Evolutionary conservation across 805 yeast genomes (phyloP).

Genomic region (Ogataea polymorpha): DNA sequence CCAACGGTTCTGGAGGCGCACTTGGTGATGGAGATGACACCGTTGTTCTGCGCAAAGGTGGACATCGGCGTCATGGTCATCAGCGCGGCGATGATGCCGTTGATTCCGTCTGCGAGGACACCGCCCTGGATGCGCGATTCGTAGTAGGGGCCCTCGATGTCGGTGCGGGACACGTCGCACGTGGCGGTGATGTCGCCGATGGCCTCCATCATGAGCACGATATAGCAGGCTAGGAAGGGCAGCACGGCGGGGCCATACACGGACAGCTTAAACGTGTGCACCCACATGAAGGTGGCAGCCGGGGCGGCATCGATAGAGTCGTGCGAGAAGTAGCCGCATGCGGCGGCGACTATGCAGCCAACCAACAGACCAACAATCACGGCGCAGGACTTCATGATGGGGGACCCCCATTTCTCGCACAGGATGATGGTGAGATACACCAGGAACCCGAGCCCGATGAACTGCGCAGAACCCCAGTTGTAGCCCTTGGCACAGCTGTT

Average conservation of each 20-base stretch:
- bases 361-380: constrained; percentile 80
- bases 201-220: constrained; percentile 86
- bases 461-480: constrained; percentile 82
- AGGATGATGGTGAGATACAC: constrained; percentile 72
- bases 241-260: constrained; percentile 84
- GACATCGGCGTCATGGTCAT: constrained; percentile 88
- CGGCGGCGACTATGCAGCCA: constrained; percentile 92
- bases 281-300: constrained; percentile 83
- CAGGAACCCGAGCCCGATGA: constrained; percentile 81
- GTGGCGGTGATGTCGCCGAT: constrained; percentile 95
- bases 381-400: constrained; percentile 92
- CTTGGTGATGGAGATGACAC: constrained; percentile 88
- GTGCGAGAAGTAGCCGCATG: constrained; percentile 73
- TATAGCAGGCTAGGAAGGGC: constrained; percentile 80
- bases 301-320: constrained; percentile 66
- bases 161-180: constrained; percentile 82
- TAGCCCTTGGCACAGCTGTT: constrained; percentile 50
- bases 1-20: constrained; percentile 83
- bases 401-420: constrained; percentile 87
- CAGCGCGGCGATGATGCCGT: constrained; percentile 72
- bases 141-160: constrained; percentile 76
- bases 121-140: constrained; percentile 93
- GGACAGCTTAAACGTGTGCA: constrained; percentile 70
- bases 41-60: constrained; percentile 92
- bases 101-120: constrained; percentile 81